Percentiles rank a stretch among this genome's conserved stretches.
Conservation (phyloP, 345 rosid genomes). For the Salix purpurea region DNA sequence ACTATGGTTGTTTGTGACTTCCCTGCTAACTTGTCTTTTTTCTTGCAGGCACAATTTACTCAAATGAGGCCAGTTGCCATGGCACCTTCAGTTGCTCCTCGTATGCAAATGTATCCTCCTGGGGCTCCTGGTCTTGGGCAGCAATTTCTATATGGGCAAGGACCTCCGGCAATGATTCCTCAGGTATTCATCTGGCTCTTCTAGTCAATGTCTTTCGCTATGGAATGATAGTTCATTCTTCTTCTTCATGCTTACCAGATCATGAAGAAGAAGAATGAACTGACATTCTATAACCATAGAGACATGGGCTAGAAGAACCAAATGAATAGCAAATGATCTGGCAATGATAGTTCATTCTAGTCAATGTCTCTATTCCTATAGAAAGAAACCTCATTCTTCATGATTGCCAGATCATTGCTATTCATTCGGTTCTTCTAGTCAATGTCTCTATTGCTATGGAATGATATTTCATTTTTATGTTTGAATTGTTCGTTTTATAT, state of each 20-base stretch:
- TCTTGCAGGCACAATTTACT: slow-evolving; percentile 25
- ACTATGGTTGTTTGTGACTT: not conserved
- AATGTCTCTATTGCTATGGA: not conserved
- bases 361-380: not conserved
- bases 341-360: not conserved
- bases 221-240: too few relatives aligned
- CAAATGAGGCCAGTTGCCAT: slow-evolving; percentile 24
- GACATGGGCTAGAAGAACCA: not conserved
- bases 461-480: not conserved
- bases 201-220: too few relatives aligned
- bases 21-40: not conserved
- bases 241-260: too few relatives aligned
- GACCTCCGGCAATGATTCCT: slow-evolving; percentile 21
- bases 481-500: not conserved
- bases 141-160: slow-evolving; percentile 27
- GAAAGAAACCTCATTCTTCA: too few relatives aligned
- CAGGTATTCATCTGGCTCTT: slow-evolving; percentile 9
- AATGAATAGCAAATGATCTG: not conserved
- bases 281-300: not conserved
- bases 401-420: not conserved
- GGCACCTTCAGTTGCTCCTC: slow-evolving; percentile 20
- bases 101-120: slow-evolving; percentile 23
- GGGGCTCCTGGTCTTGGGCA: slow-evolving; percentile 26
- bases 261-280: too few relatives aligned
- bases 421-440: not conserved